Base-by-base conservation (phyloP, 2,329 filamentous ascomycete genomes). In the Colletotrichum paranaense region DNA sequence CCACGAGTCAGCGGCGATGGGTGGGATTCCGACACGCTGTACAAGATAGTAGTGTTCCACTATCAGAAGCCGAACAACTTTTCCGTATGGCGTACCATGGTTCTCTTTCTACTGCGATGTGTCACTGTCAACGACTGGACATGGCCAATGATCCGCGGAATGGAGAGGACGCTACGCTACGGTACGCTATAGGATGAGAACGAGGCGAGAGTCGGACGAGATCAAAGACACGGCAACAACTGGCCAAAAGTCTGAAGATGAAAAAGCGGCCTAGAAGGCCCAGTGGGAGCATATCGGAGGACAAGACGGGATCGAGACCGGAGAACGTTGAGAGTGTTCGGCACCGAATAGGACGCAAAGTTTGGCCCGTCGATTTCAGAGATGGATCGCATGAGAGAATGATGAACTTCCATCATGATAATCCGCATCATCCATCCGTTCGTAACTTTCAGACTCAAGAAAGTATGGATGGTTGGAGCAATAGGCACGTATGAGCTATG, bases 1-100 rank as follows among this genome's bases (percentile, higher is more conserved):
- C 67, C 28, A n/a, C 71, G 62, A 74, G 72, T 74, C 72, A 72
- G 72, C 42, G 19, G 52, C 28, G 11, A 38, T n/a, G 30, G 42
- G 58, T 67, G 38, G 55, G 42, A 73, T 56, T 69, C 57, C 55
- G 67, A 65, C 67, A 69, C 60, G 55, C 67, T 70, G 66, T 56
- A 35, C 14, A 49, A 14, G 24, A 64, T 32, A 32, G 30, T 46
- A 26, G 38, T 42, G 35, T 24, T 24, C 68, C 35, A 26, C 52
- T 46, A 26, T 62, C 30, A 55, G 56, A 57, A 57, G 55, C 62
- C 22, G 32, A 57, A 22, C 53, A 62, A 5, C n/a, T 22, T 22
- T 72, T 69, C 53, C 53, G 69, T 49, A 49, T 52, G 58, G 38
- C 53, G 69, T 49, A 55, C 65, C 65, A 30, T 69, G 66, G 69